Conservation (phyloP, 257 asterid genomes). For the Haberlea rhodopensis region DNA sequence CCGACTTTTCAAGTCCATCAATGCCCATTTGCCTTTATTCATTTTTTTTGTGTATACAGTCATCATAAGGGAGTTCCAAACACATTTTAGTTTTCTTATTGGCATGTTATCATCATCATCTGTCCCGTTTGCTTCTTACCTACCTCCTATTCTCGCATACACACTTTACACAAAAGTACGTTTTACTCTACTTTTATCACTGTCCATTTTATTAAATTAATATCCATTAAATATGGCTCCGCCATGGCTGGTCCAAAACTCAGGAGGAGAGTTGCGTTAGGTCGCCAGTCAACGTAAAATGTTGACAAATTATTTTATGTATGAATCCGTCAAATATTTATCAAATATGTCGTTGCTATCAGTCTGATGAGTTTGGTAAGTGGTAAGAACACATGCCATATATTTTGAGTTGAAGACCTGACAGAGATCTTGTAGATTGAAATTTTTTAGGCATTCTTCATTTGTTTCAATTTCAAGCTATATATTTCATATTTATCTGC, state of each 20-base stretch:
- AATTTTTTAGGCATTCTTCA: neutral
- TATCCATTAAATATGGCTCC: neutral
- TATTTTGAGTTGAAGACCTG: slow-evolving; percentile 2
- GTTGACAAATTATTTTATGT: too few relatives aligned
- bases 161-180: neutral
- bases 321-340: too few relatives aligned
- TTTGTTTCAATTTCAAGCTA: neutral
- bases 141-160: neutral
- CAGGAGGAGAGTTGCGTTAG: too few relatives aligned
- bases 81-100: neutral
- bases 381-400: neutral
- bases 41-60: neutral
- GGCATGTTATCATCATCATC: neutral
- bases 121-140: neutral
- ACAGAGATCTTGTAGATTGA: neutral
- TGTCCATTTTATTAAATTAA: neutral
- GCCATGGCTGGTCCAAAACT: too few relatives aligned
- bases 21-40: slow-evolving; percentile 1
- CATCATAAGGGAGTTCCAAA: too few relatives aligned
- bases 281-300: too few relatives aligned
- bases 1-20: neutral
- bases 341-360: too few relatives aligned
- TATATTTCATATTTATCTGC: too few relatives aligned
- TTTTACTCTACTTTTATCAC: neutral
- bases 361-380: too few relatives aligned